phyloP scores from a whole-genome alignment of 2,329 filamentous ascomycete genomes.

The Talaromyces pinophilus region DNA sequence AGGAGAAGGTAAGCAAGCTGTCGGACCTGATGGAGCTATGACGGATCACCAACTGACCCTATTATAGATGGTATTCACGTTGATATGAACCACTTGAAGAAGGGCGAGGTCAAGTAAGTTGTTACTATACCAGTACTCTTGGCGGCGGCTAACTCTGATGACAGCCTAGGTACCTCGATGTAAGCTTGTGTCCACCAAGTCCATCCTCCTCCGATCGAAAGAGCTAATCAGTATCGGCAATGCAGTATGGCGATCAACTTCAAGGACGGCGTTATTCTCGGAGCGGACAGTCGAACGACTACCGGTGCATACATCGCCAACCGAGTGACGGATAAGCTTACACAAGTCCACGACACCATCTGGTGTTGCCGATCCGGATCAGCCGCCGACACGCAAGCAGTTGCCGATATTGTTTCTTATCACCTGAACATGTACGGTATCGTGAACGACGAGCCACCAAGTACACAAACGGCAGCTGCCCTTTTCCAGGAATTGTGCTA shows the following conservation, averaged over 20 bases:
- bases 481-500: constrained; percentile 99
- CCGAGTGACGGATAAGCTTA: constrained; percentile 98
- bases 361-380: constrained; percentile 99
- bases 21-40: constrained; percentile 12
- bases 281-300: constrained; percentile 94
- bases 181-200: constrained; percentile 50
- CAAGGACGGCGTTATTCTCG: constrained; percentile 95
- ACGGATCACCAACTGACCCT: constrained; percentile 2
- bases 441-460: constrained; percentile 84
- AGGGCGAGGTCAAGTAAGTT: constrained; percentile 95
- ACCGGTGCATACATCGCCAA: constrained; percentile 98
- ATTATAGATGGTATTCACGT: constrained; percentile 92
- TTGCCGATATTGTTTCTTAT: constrained; percentile 97
- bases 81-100: constrained; percentile 98
- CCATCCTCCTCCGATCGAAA: neutral
- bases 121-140: neutral
- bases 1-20: constrained; percentile 43
- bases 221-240: constrained; percentile 17
- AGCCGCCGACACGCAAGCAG: constrained; percentile 94
- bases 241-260: constrained; percentile 97
- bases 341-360: constrained; percentile 96
- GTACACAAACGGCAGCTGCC: constrained; percentile 90
- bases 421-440: constrained; percentile 91
- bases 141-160: constrained; percentile 6
- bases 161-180: constrained; percentile 95